phyloP scores from a whole-genome alignment of 2,329 filamentous ascomycete species.

The Ophiostoma triangulosporum region DNA sequence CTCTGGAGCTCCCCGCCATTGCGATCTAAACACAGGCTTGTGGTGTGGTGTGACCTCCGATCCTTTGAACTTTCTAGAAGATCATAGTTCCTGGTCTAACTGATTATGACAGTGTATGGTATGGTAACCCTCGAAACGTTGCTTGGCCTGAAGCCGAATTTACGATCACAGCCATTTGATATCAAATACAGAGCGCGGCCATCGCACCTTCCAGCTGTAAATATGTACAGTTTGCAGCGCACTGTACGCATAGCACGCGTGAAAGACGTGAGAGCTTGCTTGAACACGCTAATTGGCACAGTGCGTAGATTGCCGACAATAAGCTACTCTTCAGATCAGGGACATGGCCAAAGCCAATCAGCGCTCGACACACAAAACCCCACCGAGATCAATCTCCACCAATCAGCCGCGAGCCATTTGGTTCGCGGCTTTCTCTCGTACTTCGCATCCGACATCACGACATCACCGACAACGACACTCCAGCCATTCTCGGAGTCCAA shows the following conservation, averaged over 20 bases:
- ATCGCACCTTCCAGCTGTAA: background rate
- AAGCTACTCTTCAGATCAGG: background rate
- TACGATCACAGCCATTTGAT: background rate
- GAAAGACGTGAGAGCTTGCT: background rate
- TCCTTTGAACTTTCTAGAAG: too few relatives aligned
- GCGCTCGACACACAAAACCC: background rate
- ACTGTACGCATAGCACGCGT: background rate
- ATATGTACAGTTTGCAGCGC: background rate
- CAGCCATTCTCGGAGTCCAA: background rate
- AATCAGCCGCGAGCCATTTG: conserved; percentile 14
- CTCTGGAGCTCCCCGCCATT: conserved; percentile 1
- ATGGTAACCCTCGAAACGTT: background rate
- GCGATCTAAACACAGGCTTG: background rate
- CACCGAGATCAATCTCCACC: background rate
- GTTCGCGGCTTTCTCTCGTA: background rate
- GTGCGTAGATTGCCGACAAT: background rate
- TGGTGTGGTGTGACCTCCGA: background rate
- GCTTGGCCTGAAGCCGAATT: background rate
- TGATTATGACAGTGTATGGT: too few relatives aligned
- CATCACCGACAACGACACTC: background rate
- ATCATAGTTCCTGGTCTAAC: too few relatives aligned
- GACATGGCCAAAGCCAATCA: background rate
- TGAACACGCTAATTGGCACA: background rate
- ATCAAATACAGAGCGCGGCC: background rate
- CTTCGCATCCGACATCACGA: background rate